phyloP scores from a whole-genome alignment of 2,329 filamentous ascomycete genomes.

The Claviceps arundinis region DNA sequence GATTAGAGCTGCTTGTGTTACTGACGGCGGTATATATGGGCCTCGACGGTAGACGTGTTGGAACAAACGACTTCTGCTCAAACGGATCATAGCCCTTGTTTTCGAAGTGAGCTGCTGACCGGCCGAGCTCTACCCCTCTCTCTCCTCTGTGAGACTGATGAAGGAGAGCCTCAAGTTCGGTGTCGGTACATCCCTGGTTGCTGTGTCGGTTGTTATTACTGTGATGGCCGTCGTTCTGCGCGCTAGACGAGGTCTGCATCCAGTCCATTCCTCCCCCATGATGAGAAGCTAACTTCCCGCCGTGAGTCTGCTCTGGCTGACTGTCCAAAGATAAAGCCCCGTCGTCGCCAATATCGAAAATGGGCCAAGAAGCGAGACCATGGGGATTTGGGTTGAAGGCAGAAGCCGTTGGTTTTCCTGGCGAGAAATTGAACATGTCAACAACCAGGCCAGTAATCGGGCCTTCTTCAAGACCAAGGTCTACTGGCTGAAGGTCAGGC shows the following conservation, averaged over 20 bases:
- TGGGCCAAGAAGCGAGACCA: constrained; percentile 20
- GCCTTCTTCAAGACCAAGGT: constrained; percentile 16
- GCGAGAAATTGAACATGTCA: constrained; percentile 26
- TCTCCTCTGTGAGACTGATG: constrained; percentile 11
- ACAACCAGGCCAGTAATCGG: constrained; percentile 19
- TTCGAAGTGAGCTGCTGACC: constrained; percentile 28
- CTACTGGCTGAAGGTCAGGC: constrained; percentile 21
- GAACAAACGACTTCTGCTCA: constrained; percentile 23
- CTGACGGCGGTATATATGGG: constrained; percentile 16
- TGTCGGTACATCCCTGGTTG: constrained; percentile 7
- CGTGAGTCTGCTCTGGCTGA: constrained; percentile 14
- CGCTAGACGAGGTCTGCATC: constrained; percentile 18
- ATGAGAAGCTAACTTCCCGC: constrained; percentile 14
- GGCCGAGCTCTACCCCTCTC: constrained; percentile 17
- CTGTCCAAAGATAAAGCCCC: constrained; percentile 11
- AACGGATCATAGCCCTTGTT: constrained; percentile 21
- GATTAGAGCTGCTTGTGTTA: neutral
- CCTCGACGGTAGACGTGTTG: constrained; percentile 21
- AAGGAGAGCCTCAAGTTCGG: constrained; percentile 18
- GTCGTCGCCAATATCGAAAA: constrained; percentile 16
- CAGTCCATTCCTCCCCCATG: constrained; percentile 24
- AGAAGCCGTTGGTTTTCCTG: constrained; percentile 19
- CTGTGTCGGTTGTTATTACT: constrained; percentile 10
- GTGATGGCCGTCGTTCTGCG: constrained; percentile 16
- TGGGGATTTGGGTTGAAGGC: constrained; percentile 16